phyloP scores from a whole-genome alignment of 331 rosid species.

The Rhamnella rubrinervis region DNA sequence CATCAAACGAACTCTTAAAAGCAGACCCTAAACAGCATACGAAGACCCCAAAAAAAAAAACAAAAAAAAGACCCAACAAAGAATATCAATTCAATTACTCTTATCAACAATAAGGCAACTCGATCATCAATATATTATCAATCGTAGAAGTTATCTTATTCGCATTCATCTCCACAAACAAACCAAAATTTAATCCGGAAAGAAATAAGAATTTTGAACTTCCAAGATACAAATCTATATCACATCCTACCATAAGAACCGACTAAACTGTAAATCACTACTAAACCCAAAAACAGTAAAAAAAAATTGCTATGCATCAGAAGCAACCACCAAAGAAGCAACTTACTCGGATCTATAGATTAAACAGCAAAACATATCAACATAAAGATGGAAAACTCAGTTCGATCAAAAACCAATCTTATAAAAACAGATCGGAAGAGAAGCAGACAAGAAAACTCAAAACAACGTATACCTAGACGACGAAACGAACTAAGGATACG shows the following conservation, averaged over 20 bases:
- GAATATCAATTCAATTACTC: too few relatives aligned
- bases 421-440: conserved; percentile 13
- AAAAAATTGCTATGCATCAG: neutral
- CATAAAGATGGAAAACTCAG: neutral
- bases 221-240: neutral
- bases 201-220: neutral
- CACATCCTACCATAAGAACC: neutral
- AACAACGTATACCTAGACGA: neutral
- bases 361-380: neutral
- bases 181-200: neutral
- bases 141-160: too few relatives aligned
- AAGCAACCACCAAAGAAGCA: neutral
- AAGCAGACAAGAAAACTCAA: neutral
- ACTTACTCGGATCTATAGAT: conserved; percentile 27
- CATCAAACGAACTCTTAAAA: neutral
- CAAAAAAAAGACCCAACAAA: neutral
- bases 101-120: too few relatives aligned
- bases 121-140: too few relatives aligned
- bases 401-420: neutral
- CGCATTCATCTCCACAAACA: neutral
- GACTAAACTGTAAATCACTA: neutral
- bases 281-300: neutral
- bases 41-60: neutral
- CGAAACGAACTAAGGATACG: conserved; percentile 67
- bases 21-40: neutral